A percentile compares a stretch with the other conserved stretches of the same genome.
These are phyloP conservation scores for Cladorrhinum sp. DNA, from an alignment of 2,329 filamentous ascomycete species.

Conservation along the genomic window DNA sequence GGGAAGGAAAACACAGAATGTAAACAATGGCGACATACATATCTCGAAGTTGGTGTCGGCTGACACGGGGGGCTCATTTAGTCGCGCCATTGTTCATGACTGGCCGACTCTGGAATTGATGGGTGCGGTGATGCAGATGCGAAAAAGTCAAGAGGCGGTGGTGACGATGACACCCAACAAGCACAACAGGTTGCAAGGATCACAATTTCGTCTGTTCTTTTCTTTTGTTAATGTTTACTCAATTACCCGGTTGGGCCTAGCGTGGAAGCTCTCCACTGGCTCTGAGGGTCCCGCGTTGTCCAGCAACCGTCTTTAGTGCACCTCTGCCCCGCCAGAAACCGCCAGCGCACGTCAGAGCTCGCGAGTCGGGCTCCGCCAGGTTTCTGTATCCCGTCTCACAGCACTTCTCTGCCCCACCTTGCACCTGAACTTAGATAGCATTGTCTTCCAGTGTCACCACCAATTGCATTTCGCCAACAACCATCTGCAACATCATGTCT, in stretches of 20 bases:
- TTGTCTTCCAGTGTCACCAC: not conserved
- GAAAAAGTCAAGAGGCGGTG: not conserved
- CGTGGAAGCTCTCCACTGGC: conserved; percentile 6
- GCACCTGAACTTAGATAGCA: not conserved
- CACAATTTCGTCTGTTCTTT: conserved; percentile 14
- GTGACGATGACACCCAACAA: not conserved
- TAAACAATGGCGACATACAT: conserved; percentile 51
- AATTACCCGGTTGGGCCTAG: conserved; percentile 25
- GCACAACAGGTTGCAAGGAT: conserved; percentile 1
- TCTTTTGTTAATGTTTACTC: conserved; percentile 29
- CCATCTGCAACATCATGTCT: conserved; percentile 44
- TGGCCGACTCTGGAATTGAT: not conserved
- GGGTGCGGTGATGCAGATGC: not conserved
- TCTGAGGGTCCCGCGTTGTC: conserved; percentile 14
- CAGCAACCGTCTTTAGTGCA: conserved; percentile 15
- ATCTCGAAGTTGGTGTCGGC: conserved; percentile 62
- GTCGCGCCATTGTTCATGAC: conserved; percentile 63
- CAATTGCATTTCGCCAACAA: not conserved
- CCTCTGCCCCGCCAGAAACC: conserved; percentile 9
- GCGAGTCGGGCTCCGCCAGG: conserved; percentile 3
- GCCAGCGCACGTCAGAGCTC: conserved; percentile 2
- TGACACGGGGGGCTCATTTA: conserved; percentile 70
- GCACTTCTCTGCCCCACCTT: conserved; percentile 5
- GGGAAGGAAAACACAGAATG: conserved; percentile 12
- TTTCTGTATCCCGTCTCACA: not conserved